A percentile compares a stretch with the other conserved stretches of the same genome.
Evolutionary conservation across 805 yeast genomes (phyloP).

Genomic region (Lachancea meyersii): DNA sequence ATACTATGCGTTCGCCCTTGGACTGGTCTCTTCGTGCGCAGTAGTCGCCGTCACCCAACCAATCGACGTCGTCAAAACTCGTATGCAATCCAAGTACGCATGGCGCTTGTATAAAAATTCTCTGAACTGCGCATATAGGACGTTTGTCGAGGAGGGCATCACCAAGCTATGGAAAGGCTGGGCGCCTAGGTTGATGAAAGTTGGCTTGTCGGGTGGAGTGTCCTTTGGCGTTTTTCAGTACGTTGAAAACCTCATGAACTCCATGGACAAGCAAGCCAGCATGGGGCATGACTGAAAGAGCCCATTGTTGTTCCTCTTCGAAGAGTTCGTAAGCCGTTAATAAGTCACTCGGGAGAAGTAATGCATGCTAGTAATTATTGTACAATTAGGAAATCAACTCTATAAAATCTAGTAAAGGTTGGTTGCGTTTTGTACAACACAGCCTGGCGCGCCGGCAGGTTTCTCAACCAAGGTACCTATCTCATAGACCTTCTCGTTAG

Average conservation of each 20-base stretch:
- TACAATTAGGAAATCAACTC: not conserved
- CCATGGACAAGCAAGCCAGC: constrained; percentile 7
- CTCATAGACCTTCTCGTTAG: constrained; percentile 68
- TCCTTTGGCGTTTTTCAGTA: constrained; percentile 58
- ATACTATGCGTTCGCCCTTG: constrained; percentile 37
- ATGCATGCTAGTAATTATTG: constrained; percentile 1
- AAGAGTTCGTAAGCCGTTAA: not conserved
- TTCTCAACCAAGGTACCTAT: constrained; percentile 57
- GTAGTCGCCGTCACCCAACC: constrained; percentile 83
- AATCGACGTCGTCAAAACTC: constrained; percentile 76
- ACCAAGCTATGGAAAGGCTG: constrained; percentile 51
- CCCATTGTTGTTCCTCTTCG: not conserved
- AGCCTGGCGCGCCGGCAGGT: constrained; percentile 48
- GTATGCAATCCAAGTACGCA: constrained; percentile 77
- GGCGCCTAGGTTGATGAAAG: constrained; percentile 63
- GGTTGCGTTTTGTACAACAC: constrained; percentile 46
- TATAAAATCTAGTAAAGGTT: constrained; percentile 22
- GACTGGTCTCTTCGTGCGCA: constrained; percentile 61
- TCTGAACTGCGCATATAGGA: constrained; percentile 46
- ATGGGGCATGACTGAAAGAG: constrained; percentile 1
- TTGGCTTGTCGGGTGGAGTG: constrained; percentile 64
- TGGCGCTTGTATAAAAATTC: constrained; percentile 53
- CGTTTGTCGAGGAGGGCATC: constrained; percentile 42
- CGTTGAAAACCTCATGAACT: constrained; percentile 38
- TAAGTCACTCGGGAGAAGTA: not conserved